These are phyloP conservation scores for Athelia psychrophila DNA, from an alignment of 1,284 basidiomycete species.

Conservation along the genomic window DNA sequence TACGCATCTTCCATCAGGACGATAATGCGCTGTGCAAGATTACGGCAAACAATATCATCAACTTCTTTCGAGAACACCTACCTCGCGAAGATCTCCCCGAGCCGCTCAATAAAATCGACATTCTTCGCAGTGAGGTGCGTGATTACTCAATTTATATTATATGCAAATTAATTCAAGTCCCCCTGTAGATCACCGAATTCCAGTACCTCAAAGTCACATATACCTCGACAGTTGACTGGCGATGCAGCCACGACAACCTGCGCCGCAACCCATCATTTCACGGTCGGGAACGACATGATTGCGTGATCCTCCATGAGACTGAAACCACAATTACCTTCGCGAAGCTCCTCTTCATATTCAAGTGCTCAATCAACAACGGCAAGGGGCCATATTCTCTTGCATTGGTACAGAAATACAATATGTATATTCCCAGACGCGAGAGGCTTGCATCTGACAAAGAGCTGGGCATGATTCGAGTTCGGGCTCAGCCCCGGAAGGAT, in stretches of 20 bases:
- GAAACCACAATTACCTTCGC: slow-evolving; percentile 18
- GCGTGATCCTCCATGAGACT: slow-evolving; percentile 19
- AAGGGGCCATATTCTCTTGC: slow-evolving; percentile 18
- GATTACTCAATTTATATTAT: slow-evolving; percentile 11
- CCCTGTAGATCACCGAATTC: slow-evolving; percentile 20
- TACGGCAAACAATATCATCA: too few relatives aligned
- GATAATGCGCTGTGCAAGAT: too few relatives aligned
- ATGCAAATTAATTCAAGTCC: slow-evolving; percentile 7
- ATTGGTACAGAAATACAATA: slow-evolving; percentile 21
- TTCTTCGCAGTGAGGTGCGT: too few relatives aligned
- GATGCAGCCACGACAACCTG: slow-evolving; percentile 18
- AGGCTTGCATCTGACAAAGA: slow-evolving; percentile 11
- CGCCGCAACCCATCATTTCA: slow-evolving; percentile 27
- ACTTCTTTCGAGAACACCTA: too few relatives aligned
- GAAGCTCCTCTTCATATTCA: slow-evolving; percentile 21
- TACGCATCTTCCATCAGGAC: slow-evolving; percentile 12
- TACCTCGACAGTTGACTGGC: slow-evolving; percentile 22
- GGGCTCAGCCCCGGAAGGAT: slow-evolving; percentile 3
- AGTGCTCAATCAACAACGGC: slow-evolving; percentile 11
- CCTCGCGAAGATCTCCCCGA: too few relatives aligned
- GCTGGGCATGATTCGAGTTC: slow-evolving; percentile 18
- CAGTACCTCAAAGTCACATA: slow-evolving; percentile 24
- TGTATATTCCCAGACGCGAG: too few relatives aligned
- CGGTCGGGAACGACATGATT: slow-evolving; percentile 23
- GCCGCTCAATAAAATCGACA: too few relatives aligned